Evolutionary conservation across 2,329 filamentous ascomycete species (phyloP), one percentile per base, ranked within the genome.

Genomic region (Diaporthe sp.): DNA sequence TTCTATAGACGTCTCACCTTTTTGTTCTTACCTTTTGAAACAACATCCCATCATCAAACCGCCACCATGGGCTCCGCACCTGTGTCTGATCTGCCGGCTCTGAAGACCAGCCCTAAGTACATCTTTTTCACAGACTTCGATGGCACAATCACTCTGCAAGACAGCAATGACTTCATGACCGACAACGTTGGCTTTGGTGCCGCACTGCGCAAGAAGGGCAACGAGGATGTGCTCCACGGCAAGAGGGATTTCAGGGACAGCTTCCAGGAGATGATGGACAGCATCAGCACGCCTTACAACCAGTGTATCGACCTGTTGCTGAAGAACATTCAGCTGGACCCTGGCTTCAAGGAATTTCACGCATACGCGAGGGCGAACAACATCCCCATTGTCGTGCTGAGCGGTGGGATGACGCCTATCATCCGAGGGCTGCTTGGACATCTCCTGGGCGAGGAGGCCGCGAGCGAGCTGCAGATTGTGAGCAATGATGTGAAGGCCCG

Each of bases 71-170:
- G 85, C 71, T 86, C 86, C 72, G 30, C 55, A 33, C 76, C 81
- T 35, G 76, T 80, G 57, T 82, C 80, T 74, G 82, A 86, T 64
- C 89, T 90, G 35, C 90, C 90, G 73, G 91, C 91, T 58, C 85
- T 92, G 83, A 87, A 87, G 80, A 91, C 88, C 74, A 92, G 93
- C 82, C 96, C 96, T 69, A 94, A 95, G 85, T 94, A 95, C 87
- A 96, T 99, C 87, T 98, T 99, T 90, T 98, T 98, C 88, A 98
- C 96, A 79, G 97, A 99, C 86, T 98, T 98, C 82, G 97, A 99
- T 85, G 97, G 97, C 81, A 98, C 96, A 71, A 96, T 98, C 82
- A 98, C 96, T 66, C 89, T 88, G 72, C 87, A 89, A 80, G 91
- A 92, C 84, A 90, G 87, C 82, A 93, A 92, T 82, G 90, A 91